These are phyloP conservation scores for Allium cepa DNA, from an alignment of 106 monocot genomes.

Conservation along the genomic window DNA sequence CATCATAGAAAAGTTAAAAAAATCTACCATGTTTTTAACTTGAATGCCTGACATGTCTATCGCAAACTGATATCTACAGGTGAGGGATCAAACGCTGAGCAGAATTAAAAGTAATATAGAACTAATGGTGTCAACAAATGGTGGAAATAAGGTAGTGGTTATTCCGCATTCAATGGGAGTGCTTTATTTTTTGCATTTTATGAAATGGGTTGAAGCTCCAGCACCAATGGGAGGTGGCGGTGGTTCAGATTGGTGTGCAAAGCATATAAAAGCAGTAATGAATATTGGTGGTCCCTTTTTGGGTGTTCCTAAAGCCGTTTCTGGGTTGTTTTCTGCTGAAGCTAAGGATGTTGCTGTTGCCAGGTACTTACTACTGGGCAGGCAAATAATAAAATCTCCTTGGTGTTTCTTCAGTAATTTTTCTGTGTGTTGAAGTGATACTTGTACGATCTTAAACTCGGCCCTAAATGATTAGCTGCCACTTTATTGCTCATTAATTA, in stretches of 20 bases:
- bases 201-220: constrained; percentile 99
- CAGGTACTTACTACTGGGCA: constrained; percentile 24
- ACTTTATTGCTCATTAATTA: no score
- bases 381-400: no score
- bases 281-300: constrained; percentile 99
- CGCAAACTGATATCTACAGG: constrained; percentile 32
- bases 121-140: constrained; percentile 85
- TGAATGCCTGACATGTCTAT: constrained; percentile 3
- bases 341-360: constrained; percentile 99
- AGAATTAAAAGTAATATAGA: constrained; percentile 97
- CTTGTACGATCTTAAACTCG: no score
- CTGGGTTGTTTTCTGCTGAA: constrained; percentile 89
- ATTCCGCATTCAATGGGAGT: constrained; percentile 99
- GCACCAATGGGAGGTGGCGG: constrained; percentile 89
- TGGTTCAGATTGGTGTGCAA: constrained; percentile 80
- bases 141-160: constrained; percentile 97
- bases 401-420: no score
- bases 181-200: constrained; percentile 95
- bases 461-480: no score
- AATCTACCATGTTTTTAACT: neutral
- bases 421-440: no score
- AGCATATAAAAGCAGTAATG: constrained; percentile 95
- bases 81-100: constrained; percentile 85
- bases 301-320: constrained; percentile 92
- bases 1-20: no score